These are phyloP conservation scores for Tetraselmis striata DNA, from an alignment of 139 green algal genomes.

Conservation along the genomic window DNA sequence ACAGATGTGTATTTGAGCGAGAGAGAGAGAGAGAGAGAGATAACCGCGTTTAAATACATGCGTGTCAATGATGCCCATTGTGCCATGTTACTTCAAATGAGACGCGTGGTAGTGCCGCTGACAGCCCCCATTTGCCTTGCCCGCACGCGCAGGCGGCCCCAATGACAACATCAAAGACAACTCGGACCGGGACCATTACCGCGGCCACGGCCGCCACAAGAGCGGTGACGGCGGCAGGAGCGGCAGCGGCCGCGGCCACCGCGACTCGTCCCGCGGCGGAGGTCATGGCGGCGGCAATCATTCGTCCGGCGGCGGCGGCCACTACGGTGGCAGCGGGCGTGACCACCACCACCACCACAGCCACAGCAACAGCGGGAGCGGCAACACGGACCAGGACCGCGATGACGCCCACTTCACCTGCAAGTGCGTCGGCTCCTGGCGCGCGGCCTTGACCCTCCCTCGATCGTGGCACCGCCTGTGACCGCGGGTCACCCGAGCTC, in stretches of 20 bases:
- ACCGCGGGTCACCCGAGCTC: neutral
- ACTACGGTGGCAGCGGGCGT: neutral
- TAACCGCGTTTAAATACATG: constrained; percentile 4
- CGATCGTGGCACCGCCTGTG: too few species aligned
- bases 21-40: constrained; percentile 13
- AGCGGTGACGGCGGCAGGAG: constrained; percentile 8
- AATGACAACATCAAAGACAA: constrained; percentile 5
- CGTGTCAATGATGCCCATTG: neutral
- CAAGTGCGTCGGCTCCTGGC: neutral
- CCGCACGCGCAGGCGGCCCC: neutral
- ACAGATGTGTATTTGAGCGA: neutral
- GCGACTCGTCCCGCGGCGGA: neutral
- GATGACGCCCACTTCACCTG: constrained; percentile 14
- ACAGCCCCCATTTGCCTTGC: too few species aligned
- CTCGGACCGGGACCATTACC: neutral
- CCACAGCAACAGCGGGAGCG: neutral
- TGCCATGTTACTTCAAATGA: constrained; percentile 10
- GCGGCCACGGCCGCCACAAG: constrained; percentile 3
- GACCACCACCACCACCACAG: constrained; percentile 11
- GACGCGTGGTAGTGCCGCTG: constrained; percentile 12
- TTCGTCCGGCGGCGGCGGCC: neutral
- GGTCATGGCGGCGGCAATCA: neutral
- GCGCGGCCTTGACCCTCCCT: too few species aligned
- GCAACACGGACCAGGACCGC: neutral
- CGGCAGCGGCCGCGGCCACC: neutral